A percentile compares a stretch with the other conserved stretches of the same genome.
Evolutionary conservation across 306 rosid genomes (phyloP).

Genomic region (Neltuma alba): DNA sequence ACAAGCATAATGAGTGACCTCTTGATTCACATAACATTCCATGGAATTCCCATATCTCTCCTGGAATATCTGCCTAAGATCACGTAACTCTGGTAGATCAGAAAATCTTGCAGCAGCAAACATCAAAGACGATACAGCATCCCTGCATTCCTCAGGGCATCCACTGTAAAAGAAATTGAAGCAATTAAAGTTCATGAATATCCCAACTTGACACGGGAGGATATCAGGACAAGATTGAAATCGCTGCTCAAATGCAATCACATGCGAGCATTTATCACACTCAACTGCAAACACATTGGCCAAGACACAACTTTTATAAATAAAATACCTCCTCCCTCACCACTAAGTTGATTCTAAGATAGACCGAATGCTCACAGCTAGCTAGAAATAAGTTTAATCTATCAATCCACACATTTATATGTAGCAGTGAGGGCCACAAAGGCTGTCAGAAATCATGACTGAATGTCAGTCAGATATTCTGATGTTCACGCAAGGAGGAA

Average conservation of each 20-base stretch:
- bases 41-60: slow-evolving; percentile 71
- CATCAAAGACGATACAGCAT: slow-evolving; percentile 81
- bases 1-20: slow-evolving; percentile 44
- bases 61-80: slow-evolving; percentile 79
- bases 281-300: background rate
- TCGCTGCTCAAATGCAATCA: background rate
- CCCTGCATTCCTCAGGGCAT: slow-evolving; percentile 92
- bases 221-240: slow-evolving; percentile 16
- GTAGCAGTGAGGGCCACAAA: background rate
- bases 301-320: background rate
- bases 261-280: slow-evolving; percentile 14
- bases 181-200: slow-evolving; percentile 12
- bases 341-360: background rate
- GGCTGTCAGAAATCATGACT: slow-evolving; percentile 9
- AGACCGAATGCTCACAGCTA: background rate
- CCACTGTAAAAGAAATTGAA: slow-evolving; percentile 54
- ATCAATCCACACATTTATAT: background rate
- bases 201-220: background rate
- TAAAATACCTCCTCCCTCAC: slow-evolving; percentile 1
- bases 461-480: background rate
- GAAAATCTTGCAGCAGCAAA: slow-evolving; percentile 93
- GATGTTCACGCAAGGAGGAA: slow-evolving; percentile 1
- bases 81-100: slow-evolving; percentile 95
- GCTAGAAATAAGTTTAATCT: slow-evolving; percentile 13
- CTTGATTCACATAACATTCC: slow-evolving; percentile 67